Evolutionary conservation across 768 basidiomycete genomes (phyloP), one percentile per base, ranked within the genome.

Genomic region (Botryobasidium botryosum): DNA sequence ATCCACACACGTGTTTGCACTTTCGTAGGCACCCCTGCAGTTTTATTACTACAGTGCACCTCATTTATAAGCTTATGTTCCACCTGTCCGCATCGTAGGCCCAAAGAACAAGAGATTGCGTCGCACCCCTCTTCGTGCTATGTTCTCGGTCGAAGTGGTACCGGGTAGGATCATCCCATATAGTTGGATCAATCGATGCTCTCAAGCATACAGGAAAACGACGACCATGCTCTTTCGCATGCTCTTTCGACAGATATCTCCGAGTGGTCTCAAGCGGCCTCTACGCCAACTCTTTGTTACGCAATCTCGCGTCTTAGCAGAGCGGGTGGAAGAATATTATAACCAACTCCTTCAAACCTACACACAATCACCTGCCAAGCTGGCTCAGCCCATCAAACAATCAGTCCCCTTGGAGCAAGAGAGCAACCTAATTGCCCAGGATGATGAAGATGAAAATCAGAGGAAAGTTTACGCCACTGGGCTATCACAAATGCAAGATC

Each of bases 301-400:
- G 8, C 49, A 50, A 20, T 50, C 49, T 13, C 47, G 28, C 18
- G 29, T 74, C n/a, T 66, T 83, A 3, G 77, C 77, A 0, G 62
- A 60, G n/a, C 79, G 77, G 50, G 80, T 83, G 15, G 67, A 76
- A 50, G 72, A 77, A 35, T 74, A 78, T 53, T 84, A 75, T 51
- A 44, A 50, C 3, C 71, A 70, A 50, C 58, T 80, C 15, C 50
- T 69, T 7, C 59, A 64, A 6, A 71, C 74, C n/a, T n/a, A n/a
- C 0, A 56, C 74, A 26, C 49, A 56, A 2, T 53, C 64, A 2
- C 13, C 8, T 29, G 13, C 8, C 13, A 12, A 8, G 40, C 12
- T 28, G 15, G 27, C 8, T 21, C 26, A 8, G 12, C 8, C 8
- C 13, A 2, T 12, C 23, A 21, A 12, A 8, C 40, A 21, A 15